Base-by-base conservation (phyloP, 306 rosid species). In the Cucurbita maxima region DNA sequence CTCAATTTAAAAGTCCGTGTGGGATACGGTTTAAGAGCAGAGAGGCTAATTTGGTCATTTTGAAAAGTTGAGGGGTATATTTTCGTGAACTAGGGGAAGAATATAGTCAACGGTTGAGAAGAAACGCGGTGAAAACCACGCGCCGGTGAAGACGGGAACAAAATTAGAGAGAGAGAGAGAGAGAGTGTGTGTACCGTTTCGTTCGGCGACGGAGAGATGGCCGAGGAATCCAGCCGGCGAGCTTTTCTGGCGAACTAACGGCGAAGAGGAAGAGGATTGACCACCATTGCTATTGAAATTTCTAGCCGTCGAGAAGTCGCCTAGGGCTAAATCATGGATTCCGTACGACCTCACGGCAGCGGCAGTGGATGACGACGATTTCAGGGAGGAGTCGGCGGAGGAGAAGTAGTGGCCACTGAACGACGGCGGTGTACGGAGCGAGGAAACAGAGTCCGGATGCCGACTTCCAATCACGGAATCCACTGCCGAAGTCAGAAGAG, bases 151-250 rank as follows among this genome's bases (percentile, higher is more conserved):
- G 9, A 16, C n/a, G 3, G 4, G 4, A 11, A 10, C 10, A 2
- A 44, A 12, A 40, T 8, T 36, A 58, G 38, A 71, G 55, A 50
- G 16, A 48, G 16, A 41, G 44, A 7, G 48, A 62, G 75, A 71
- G 74, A 30, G 75, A 45, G 71, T 44, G 77, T 45, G 77, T 45
- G 41, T 81, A 87, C 89, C 89, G 60, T 71, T 86, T 10, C 62
- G 77, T 8, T 80, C 83, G 8, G 80, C 52, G 30, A 66, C 15
- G 37, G 83, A 58, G 74, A 87, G 85, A 25, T 90, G 89, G 81
- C 83, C 68, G 63, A 87, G 83, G 74, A 94, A 89, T 16, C 92
- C 97, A 18, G 99, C 92, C 15, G 99, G 99, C 5, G 99, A 89
- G 84, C 99, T 94, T 76, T 83, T 84, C 89, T 94, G 99, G 36